Evolutionary conservation across 73 alveolate genomes (phyloP).

Genomic region (Effrenium voratum): DNA sequence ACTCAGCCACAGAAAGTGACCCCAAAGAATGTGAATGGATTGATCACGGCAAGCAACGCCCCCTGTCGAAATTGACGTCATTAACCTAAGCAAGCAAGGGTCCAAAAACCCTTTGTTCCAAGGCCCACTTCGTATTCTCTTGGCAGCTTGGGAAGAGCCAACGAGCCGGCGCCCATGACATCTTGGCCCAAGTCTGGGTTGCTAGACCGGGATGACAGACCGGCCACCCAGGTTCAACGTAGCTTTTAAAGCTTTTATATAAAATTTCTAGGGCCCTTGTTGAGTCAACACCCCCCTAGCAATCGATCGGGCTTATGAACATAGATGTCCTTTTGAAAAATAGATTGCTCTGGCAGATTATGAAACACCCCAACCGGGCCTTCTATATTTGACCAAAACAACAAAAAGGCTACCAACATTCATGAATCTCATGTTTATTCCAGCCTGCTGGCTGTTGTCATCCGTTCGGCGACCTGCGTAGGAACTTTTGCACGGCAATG

Average conservation of each 20-base stretch:
- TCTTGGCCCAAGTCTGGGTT: no score
- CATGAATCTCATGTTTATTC: not conserved
- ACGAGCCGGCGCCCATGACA: not conserved
- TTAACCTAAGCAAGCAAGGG: not conserved
- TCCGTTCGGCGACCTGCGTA: conserved; percentile 65
- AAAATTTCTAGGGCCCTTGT: not conserved
- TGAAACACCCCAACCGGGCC: not conserved
- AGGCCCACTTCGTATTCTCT: not conserved
- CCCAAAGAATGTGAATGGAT: not conserved
- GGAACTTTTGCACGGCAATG: not conserved
- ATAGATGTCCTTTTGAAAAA: no score
- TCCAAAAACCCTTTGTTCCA: not conserved
- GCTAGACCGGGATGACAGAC: no score
- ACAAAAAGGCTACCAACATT: not conserved
- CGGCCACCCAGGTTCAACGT: no score
- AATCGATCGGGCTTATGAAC: no score
- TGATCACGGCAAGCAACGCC: not conserved
- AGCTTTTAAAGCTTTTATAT: no score
- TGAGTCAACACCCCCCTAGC: not conserved
- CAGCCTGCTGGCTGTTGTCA: conserved; percentile 60
- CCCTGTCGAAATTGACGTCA: no score
- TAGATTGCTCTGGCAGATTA: not conserved
- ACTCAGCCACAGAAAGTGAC: not conserved
- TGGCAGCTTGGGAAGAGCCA: not conserved
- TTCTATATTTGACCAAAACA: not conserved